These are phyloP conservation scores for Russula dissimulans DNA, from an alignment of 768 basidiomycete genomes.

Conservation along the genomic window DNA sequence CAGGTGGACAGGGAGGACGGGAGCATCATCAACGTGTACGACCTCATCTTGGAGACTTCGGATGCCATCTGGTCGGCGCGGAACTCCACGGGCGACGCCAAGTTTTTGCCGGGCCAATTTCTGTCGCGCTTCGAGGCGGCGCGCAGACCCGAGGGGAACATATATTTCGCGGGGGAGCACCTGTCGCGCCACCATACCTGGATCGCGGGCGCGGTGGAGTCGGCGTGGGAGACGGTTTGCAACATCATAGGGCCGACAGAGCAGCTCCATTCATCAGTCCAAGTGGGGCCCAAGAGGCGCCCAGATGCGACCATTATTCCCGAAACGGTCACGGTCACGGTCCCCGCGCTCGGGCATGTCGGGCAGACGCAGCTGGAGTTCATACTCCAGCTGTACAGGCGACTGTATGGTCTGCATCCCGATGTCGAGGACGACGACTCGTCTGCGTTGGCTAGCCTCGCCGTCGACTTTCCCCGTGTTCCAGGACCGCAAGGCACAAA, in stretches of 20 bases:
- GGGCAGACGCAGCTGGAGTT: not conserved
- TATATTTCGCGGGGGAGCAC: conserved; percentile 26
- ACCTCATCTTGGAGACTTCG: conserved; percentile 20
- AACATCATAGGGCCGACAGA: conserved; percentile 2
- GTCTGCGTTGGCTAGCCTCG: not conserved
- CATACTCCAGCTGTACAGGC: not conserved
- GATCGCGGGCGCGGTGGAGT: conserved; percentile 24
- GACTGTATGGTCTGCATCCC: not conserved
- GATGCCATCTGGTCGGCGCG: conserved; percentile 23
- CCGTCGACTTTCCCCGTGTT: conserved; percentile 1
- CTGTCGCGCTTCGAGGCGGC: conserved; percentile 19
- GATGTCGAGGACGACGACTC: not conserved
- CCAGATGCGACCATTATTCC: not conserved
- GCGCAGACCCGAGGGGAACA: conserved; percentile 20
- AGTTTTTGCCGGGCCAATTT: conserved; percentile 26
- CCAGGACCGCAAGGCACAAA: conserved; percentile 2
- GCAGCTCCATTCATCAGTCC: not conserved
- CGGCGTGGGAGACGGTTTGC: conserved; percentile 10
- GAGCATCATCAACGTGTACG: conserved; percentile 17
- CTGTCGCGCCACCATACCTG: conserved; percentile 25
- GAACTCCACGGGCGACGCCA: conserved; percentile 25
- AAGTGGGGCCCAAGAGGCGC: not conserved
- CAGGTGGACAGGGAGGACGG: conserved; percentile 10
- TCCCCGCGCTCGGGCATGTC: no score
- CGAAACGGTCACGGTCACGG: no score